Base-by-base conservation (phyloP, 305 asterid genomes). In the Fraxinus xanthoxyloides region DNA sequence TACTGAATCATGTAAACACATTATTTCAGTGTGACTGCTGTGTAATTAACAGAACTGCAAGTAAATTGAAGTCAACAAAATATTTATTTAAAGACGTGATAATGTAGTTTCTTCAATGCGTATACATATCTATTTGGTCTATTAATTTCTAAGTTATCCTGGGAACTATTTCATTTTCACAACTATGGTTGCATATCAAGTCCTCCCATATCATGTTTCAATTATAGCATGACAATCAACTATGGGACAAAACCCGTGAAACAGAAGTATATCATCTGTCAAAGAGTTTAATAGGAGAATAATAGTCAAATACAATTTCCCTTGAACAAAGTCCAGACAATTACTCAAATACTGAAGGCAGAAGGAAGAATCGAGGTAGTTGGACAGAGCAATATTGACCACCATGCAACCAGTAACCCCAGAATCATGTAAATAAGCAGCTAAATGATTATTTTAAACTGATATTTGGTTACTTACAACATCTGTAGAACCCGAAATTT, bases 401-500 rank as follows among this genome's bases (percentile, higher is more conserved):
- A 78, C 19, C 81, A 30, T 34, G 72, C 82, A 81, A 56, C 35
- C 74, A 46, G 36, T 59, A 76, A 46, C 79, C 35, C 65, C 36
- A 61, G 36, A 76, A 77, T 48, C 8, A 8, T 67, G 23, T 63
- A 54, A 34, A 79, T 26, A 59, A 32, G 34, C 36, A 26, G 59
- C 78, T 34, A 23, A 65, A 77, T 26, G 32, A 38, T 56, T 8
- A 79, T 78, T 82, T n/a, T 6, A 36, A 75, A 32, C 59, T 74
- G 13, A 46, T 72, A 54, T 79, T 75, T 35, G 81, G 81, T 82
- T 56, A 89, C 98, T 94, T 89, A 94, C 99, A 96, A 78, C 87
- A 86, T 89, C 69, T 70, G 73, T 76, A 96, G 89, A 80, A 70
- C 75, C 85, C 89, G 87, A 86, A 93, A 81, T 82, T 76, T 89